A percentile compares a stretch with the other conserved stretches of the same genome.
These are phyloP conservation scores for Rhizoctonia solani DNA, from an alignment of 1,284 basidiomycete species.

Conservation along the genomic window DNA sequence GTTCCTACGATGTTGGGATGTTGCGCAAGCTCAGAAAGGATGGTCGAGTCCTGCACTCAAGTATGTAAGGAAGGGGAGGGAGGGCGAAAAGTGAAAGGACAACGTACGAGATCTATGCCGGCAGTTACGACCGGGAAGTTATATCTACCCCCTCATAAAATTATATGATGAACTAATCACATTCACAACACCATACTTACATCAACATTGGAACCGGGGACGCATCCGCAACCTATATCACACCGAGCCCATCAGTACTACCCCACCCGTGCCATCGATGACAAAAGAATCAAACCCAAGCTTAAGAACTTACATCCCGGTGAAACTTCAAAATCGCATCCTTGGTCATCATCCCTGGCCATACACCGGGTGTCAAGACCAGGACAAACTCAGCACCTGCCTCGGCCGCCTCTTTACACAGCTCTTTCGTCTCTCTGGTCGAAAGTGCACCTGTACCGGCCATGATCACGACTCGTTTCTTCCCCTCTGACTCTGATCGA, in stretches of 20 bases:
- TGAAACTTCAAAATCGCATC: constrained; percentile 68
- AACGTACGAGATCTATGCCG: not conserved
- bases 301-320: constrained; percentile 59
- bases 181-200: too few species aligned
- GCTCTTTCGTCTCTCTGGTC: constrained; percentile 78
- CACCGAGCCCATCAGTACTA: constrained; percentile 35
- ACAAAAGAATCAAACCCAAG: not conserved
- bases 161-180: too few species aligned
- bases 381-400: constrained; percentile 79
- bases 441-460: constrained; percentile 85
- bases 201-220: constrained; percentile 86
- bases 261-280: too few species aligned
- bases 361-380: constrained; percentile 70
- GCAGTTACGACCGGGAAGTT: constrained; percentile 70
- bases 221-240: constrained; percentile 72
- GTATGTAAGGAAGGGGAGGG: constrained; percentile 48
- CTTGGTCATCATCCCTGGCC: constrained; percentile 64
- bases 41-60: constrained; percentile 69
- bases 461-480: constrained; percentile 60
- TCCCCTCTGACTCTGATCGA: not conserved
- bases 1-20: constrained; percentile 89
- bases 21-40: constrained; percentile 67
- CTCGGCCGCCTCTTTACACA: constrained; percentile 77
- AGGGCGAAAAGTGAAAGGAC: constrained; percentile 70
- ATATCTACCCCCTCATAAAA: constrained; percentile 50